Evolutionary conservation across 352 stramenopile species (phyloP), one percentile per base, ranked within the genome.

Genomic region (Phytophthora ohioensis): DNA sequence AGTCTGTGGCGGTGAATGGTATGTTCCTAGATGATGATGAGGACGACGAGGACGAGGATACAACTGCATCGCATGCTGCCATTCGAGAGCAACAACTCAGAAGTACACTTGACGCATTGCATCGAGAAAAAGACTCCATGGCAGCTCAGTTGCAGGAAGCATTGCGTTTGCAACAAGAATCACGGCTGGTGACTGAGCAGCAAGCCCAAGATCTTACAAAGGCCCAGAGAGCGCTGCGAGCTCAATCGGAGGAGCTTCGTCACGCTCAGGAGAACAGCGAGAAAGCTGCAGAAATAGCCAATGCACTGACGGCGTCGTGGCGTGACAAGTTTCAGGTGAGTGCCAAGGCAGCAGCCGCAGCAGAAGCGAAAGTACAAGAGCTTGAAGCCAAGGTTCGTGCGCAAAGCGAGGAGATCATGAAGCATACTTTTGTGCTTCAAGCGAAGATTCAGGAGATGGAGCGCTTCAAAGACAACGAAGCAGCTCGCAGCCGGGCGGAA

Each of bases 121-220:
- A 87, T 63, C 89, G 81, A 43, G 85, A 93, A 64, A 91, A 91
- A 32, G 62, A 67, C 2, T 75, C 84, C 58, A 67, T 91, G n/a
- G 59, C 85, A 10, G 61, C 38, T n/a, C 85, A 93, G 48, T 52
- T 91, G 11, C 73, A 90, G 34, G 85, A 91, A 36, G 81, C 87
- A n/a, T 46, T 86, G 21, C 74, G 73, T 11, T 53, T 74, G 32
- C 76, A 91, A 55, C 79, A 80, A 42, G 76, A 90, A 35, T 74
- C 84, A 57, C 54, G 81, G 2, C 59, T 75, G 35, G 57, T 57
- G 11, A 76, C 76, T 39, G 82, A 91, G 34, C 80, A 86, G n/a
- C 81, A 90, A 73, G 70, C 75, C 27, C 76, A 88, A 27, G 85
- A 90, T 57, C 75, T 93, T 1, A 70, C 80, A 49, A 86, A 81